Evolutionary conservation across 1,284 basidiomycete genomes (phyloP).

Genomic region (Moniliophthora roreri): DNA sequence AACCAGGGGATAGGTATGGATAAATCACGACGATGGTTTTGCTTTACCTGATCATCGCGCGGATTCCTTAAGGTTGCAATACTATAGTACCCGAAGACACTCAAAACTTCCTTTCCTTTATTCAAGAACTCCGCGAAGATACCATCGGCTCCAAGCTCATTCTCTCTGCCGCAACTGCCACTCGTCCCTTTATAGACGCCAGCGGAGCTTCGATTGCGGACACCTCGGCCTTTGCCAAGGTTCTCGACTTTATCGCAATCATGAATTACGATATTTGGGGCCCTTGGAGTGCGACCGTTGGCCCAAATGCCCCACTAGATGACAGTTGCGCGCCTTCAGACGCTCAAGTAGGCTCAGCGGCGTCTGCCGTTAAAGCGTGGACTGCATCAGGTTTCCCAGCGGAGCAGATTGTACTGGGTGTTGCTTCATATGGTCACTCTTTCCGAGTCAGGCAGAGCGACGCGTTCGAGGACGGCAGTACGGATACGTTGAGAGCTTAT

Average conservation of each 20-base stretch:
- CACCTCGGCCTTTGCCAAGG: constrained; percentile 21
- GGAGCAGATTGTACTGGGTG: constrained; percentile 77
- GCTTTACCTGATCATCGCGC: too few species aligned
- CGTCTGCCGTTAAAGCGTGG: constrained; percentile 77
- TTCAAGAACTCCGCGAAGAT: constrained; percentile 11
- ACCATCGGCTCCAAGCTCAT: constrained; percentile 3
- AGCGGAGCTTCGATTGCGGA: too few species aligned
- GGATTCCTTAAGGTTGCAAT: constrained; percentile 42
- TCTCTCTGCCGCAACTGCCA: constrained; percentile 1
- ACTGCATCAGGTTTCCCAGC: constrained; percentile 63
- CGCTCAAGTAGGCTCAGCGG: constrained; percentile 71
- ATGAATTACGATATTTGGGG: constrained; percentile 16
- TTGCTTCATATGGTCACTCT: constrained; percentile 76
- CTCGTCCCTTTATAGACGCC: background rate
- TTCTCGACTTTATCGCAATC: constrained; percentile 16
- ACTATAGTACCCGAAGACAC: constrained; percentile 24
- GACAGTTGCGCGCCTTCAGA: constrained; percentile 67
- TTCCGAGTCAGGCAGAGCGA: constrained; percentile 42
- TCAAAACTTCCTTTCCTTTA: constrained; percentile 7
- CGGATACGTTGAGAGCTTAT: constrained; percentile 36
- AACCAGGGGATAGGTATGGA: constrained; percentile 41
- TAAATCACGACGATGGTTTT: too few species aligned
- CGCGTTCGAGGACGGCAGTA: constrained; percentile 31
- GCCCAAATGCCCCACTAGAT: constrained; percentile 81
- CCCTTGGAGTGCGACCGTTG: constrained; percentile 39